Base-by-base conservation (phyloP, 73 alveolate genomes). In the Symbiodinium pilosum region DNA sequence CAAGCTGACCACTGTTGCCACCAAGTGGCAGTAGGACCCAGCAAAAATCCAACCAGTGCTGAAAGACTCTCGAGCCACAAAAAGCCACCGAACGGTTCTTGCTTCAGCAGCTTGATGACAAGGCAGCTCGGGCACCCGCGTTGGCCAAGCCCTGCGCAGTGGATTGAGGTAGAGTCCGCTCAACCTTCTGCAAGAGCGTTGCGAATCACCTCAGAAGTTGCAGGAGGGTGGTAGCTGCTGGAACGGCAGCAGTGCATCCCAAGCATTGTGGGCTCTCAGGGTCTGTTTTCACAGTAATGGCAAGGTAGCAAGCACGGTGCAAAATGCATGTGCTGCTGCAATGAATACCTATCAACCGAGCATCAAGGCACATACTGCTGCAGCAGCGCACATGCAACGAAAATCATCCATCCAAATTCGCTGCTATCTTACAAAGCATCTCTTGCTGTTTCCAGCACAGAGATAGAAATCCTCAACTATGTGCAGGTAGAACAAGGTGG, bases 71-170 rank as follows among this genome's bases (percentile, higher is more conserved):
- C n/a, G n/a, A n/a, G n/a, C n/a, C n/a, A n/a, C n/a, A n/a, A n/a
- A n/a, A n/a, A n/a, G n/a, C n/a, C n/a, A n/a, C n/a, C n/a, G n/a
- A n/a, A n/a, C n/a, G n/a, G n/a, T 47, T 47, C 59, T 47, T 47
- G 59, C 59, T 14, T n/a, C n/a, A n/a, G n/a, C 59, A 47, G 59
- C 59, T 47, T 14, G 21, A 14, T 9, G 14, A 47, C 59, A 47
- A 14, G 59, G 38, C 30, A 6, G 85, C 43, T 73, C 34, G 41
- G 85, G 85, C 85, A 41, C 87, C 30, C 32, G n/a, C 97, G 42
- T 91, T 91, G 97, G 97, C 97, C 42, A 69, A 16, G 38, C 97
- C 97, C 88, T 91, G 88, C 6, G 89, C 52, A 2, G 89, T 43
- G 75, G 52, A 34, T 56, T 91, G 36, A 41, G 97, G 97, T 81